Conservation (phyloP, 805 yeast species). For the Metschnikowia reukaufii region DNA sequence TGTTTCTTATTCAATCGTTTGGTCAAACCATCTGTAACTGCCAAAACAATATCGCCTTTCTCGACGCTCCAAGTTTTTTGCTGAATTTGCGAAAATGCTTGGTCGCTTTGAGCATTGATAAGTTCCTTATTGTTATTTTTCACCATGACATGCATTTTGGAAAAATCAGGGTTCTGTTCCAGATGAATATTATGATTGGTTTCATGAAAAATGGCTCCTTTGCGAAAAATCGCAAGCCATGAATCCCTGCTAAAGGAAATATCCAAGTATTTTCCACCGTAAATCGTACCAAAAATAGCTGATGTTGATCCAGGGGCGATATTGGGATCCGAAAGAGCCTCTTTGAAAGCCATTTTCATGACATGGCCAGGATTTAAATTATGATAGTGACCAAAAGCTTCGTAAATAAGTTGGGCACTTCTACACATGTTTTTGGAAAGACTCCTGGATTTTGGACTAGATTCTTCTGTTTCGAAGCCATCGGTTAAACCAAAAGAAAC, state of each 20-base stretch:
- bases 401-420: background rate
- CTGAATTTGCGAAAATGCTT: background rate
- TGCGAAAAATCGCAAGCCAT: background rate
- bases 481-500: conserved; percentile 2
- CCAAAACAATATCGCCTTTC: conserved; percentile 4
- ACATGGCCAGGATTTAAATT: background rate
- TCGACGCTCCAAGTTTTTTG: conserved; percentile 1
- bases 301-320: background rate
- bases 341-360: background rate
- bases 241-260: background rate
- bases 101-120: background rate
- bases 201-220: background rate
- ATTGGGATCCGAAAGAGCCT: background rate
- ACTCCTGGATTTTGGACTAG: background rate
- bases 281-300: background rate
- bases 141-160: background rate
- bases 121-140: background rate
- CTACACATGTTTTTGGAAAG: background rate
- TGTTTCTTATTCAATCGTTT: conserved; percentile 1
- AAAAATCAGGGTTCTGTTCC: background rate
- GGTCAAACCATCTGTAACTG: conserved; percentile 5
- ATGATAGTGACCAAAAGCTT: no score
- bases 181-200: background rate
- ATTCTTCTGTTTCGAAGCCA: background rate
- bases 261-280: background rate